phyloP scores from a whole-genome alignment of 768 basidiomycete genomes.

The Suillus placidus region DNA sequence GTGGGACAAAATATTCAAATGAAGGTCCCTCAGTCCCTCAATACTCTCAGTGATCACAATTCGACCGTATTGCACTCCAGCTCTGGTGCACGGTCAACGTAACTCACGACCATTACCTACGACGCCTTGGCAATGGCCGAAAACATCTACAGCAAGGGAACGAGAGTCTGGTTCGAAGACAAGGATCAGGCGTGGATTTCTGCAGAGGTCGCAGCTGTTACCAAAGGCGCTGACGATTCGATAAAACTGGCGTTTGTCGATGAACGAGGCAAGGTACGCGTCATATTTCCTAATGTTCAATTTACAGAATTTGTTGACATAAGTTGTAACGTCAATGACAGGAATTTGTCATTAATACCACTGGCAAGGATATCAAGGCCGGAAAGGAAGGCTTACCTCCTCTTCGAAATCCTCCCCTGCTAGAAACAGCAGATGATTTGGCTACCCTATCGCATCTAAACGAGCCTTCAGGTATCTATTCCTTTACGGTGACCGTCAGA shows the following conservation, averaged over 20 bases:
- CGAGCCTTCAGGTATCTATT: constrained; percentile 84
- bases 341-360: constrained; percentile 82
- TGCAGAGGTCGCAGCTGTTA: constrained; percentile 73
- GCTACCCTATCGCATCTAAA: constrained; percentile 98
- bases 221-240: constrained; percentile 66
- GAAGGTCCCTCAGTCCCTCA: background rate
- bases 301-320: constrained; percentile 8
- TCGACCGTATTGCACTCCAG: constrained; percentile 5
- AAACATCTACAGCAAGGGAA: constrained; percentile 90
- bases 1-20: constrained; percentile 5
- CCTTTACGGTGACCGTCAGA: background rate
- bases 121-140: constrained; percentile 65
- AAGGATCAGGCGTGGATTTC: constrained; percentile 95
- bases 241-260: constrained; percentile 87
- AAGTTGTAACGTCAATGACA: constrained; percentile 30
- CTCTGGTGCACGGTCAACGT: constrained; percentile 7
- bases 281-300: constrained; percentile 15
- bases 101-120: constrained; percentile 21
- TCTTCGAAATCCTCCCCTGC: constrained; percentile 91
- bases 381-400: constrained; percentile 84
- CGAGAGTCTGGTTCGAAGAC: constrained; percentile 91
- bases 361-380: constrained; percentile 77
- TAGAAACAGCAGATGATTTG: constrained; percentile 97
- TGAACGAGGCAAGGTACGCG: constrained; percentile 85
- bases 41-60: background rate